Conservation (phyloP, 108 stramenopile genomes). For the Cyclotella sp. region DNA sequence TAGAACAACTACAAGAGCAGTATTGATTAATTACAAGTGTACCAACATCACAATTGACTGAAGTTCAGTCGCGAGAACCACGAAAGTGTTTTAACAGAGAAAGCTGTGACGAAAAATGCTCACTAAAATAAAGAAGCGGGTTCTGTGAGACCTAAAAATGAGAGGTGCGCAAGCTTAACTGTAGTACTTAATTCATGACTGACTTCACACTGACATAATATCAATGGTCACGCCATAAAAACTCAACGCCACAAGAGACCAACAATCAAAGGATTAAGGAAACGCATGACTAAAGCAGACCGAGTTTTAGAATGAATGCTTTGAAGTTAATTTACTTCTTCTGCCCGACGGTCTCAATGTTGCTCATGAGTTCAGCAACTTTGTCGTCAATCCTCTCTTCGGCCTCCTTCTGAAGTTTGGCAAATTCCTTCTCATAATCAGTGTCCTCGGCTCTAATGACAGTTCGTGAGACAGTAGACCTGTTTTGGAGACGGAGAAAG, state of each 20-base stretch:
- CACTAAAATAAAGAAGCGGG: too few species aligned
- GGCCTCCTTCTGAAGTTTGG: conserved; percentile 80
- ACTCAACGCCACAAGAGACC: not conserved
- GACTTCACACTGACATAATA: too few species aligned
- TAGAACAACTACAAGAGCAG: too few species aligned
- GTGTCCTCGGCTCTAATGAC: conserved; percentile 54
- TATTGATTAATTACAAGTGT: too few species aligned
- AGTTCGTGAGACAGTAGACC: conserved; percentile 33
- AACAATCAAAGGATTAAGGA: not conserved
- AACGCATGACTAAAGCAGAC: not conserved
- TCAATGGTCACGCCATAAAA: too few species aligned
- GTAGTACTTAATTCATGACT: too few species aligned
- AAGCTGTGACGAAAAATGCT: too few species aligned
- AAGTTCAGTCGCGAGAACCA: too few species aligned
- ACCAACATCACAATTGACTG: too few species aligned
- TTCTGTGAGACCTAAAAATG: too few species aligned
- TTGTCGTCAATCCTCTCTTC: conserved; percentile 82
- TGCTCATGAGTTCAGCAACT: conserved; percentile 74
- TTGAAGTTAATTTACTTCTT: conserved; percentile 22
- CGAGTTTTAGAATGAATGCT: not conserved
- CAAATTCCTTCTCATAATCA: conserved; percentile 74
- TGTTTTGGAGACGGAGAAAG: not conserved
- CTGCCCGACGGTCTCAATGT: conserved; percentile 65
- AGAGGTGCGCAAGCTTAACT: too few species aligned
- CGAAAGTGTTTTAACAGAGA: too few species aligned